Evolutionary conservation across 768 basidiomycete species (phyloP), one percentile per base, ranked within the genome.

Genomic region (Mycena polygramma): DNA sequence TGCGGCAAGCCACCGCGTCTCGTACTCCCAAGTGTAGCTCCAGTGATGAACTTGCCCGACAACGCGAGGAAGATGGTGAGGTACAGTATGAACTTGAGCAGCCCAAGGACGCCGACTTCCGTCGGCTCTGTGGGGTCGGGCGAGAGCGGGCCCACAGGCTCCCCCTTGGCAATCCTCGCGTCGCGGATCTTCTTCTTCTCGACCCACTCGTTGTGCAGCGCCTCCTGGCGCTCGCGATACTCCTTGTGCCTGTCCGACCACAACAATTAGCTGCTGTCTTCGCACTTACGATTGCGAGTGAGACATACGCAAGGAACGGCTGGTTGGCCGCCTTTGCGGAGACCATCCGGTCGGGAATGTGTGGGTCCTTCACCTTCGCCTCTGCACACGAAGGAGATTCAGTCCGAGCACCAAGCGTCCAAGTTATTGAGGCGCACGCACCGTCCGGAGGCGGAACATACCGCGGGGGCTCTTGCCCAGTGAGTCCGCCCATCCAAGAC

Each of bases 11-110:
- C 89, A 92, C 77, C 89, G 89, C 71, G 87, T 88, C 71, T 92
- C 85, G 75, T 91, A 89, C 71, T 96, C 94, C 95, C 95, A 98
- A 24, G 90, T 81, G 77, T 90, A 94, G 77, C 91, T 94, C n/a
- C 94, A 0, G 94, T 94, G 77, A 97, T 83, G 80, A 97, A 95
- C 77, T 92, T 93, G 63, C 95, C 92, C 43, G 91, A 86, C 37
- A 94, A 82, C 1, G 88, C 76, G 46, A 87, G 69, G 70, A 90
- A 80, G 59, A 93, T 73, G 24, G 90, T 61, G 3, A 88, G 59
- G 72, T 88, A 87, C 57, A 93, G 68, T 45, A 93, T 72, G 77
- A 94, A 91, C 79, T 92, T 94, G 77, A 95, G 79, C 55, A 95
- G 77, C 26, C 89, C 91, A 39, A 87, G 76, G 46, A 90, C 70